These are phyloP conservation scores for Crithidia fasciculata DNA, from an alignment of 208 protist species.

Conservation along the genomic window DNA sequence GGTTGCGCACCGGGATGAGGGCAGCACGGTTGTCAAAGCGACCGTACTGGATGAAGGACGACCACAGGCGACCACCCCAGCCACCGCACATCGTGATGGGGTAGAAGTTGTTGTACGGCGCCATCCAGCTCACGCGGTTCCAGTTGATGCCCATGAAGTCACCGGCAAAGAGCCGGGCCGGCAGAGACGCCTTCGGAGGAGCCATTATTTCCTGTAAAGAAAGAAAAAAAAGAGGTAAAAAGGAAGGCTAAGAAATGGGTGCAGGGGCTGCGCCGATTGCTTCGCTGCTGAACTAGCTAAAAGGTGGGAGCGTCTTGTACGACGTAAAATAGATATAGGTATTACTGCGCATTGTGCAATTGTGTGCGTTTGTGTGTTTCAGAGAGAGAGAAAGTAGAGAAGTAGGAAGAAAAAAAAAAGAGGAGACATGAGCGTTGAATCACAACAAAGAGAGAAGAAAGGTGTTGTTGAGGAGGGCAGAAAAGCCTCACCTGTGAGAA, in stretches of 20 bases:
- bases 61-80: constrained; percentile 83
- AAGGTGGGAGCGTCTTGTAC: too few relatives aligned
- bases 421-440: not conserved
- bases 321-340: too few relatives aligned
- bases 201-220: constrained; percentile 52
- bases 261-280: too few relatives aligned
- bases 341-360: not conserved
- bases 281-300: too few relatives aligned
- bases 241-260: not conserved
- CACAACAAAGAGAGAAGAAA: not conserved
- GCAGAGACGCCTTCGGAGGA: constrained; percentile 78
- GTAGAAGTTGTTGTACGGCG: constrained; percentile 91
- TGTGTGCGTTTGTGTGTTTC: not conserved
- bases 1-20: constrained; percentile 67
- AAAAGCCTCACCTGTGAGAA: too few relatives aligned
- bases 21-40: constrained; percentile 82
- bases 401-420: not conserved
- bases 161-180: constrained; percentile 77
- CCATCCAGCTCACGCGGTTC: constrained; percentile 89
- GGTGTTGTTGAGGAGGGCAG: too few relatives aligned
- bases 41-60: constrained; percentile 87
- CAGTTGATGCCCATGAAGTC: constrained; percentile 90
- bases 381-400: not conserved
- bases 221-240: constrained; percentile 1
- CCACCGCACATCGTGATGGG: constrained; percentile 87